Base-by-base conservation (phyloP, 179 eudicot species). In the Heliamphora pulchella region DNA sequence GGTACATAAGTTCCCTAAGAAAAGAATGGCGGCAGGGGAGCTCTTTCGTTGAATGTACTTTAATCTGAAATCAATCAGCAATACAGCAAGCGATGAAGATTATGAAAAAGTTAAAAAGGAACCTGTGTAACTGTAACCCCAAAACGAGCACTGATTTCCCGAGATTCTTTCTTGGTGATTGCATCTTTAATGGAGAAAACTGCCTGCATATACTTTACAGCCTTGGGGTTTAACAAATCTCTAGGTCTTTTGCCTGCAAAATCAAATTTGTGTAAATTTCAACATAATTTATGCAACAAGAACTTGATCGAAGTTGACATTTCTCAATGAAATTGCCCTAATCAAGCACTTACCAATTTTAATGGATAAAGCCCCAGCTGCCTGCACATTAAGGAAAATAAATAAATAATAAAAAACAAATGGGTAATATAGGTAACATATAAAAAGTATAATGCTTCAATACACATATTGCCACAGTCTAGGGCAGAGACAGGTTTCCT, bases 101-200 rank as follows among this genome's bases (percentile, higher is more conserved):
- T 17, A 80, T 0, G 47, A 61, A 55, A 11, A 31, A 69, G 31
- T 62, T 13, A 71, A 66, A 43, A 47, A 80, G 74, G 75, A 73
- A 96, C 99, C 99, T 96, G 99, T 47, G 99, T 94, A 74, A 84
- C 94, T 66, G 99, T 96, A 76, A 96, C 84, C 65, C 97, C 97
- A 85, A 89, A 91, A 80, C 87, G 98, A 81, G 92, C 93, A 86
- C 96, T 85, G 80, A 96, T 94, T 85, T 94, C 98, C 41, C 96
- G 91, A 54, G 85, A 85, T 84, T 96, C 99, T 85, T 87, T 90
- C 88, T 96, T 96, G 85, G 84, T 90, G 48, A 94, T 83, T 74
- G 89, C 91, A 87, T 96, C 99, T 87, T 96, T 96, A 18, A 94
- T 65, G 43, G 98, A 88, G 82, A 96, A 96, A 64, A 96, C 86